These are phyloP conservation scores for Carex kokanica DNA, from an alignment of 176 grass and related monocot genomes.

Conservation along the genomic window DNA sequence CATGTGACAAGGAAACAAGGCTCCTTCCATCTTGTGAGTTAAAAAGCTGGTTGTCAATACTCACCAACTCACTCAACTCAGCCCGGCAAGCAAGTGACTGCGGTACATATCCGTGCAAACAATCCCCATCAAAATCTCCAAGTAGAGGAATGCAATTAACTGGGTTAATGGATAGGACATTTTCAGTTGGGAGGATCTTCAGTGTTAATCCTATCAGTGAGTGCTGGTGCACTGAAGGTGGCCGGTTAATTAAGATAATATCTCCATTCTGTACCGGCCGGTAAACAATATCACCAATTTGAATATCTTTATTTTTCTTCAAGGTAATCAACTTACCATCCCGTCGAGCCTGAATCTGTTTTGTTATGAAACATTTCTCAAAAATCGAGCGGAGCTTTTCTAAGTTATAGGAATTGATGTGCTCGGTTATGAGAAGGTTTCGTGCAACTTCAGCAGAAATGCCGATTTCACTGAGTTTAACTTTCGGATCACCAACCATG, in stretches of 20 bases:
- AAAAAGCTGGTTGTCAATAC: conserved; percentile 55
- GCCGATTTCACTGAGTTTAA: conserved; percentile 71
- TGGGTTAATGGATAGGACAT: conserved; percentile 71
- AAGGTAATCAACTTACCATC: conserved; percentile 48
- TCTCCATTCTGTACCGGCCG: conserved; percentile 81
- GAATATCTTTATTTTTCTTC: conserved; percentile 50
- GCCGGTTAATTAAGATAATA: conserved; percentile 81
- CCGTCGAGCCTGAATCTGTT: conserved; percentile 41
- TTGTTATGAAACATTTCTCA: conserved; percentile 45
- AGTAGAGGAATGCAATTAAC: conserved; percentile 70
- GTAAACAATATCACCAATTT: conserved; percentile 71
- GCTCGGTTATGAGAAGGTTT: conserved; percentile 57
- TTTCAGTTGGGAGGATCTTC: conserved; percentile 51
- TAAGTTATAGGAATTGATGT: conserved; percentile 60
- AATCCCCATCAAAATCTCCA: conserved; percentile 96
- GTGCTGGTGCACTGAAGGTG: conserved; percentile 90
- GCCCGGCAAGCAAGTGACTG: conserved; percentile 63
- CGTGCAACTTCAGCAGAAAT: conserved; percentile 55
- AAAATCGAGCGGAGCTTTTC: conserved; percentile 53
- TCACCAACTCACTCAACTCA: conserved; percentile 66
- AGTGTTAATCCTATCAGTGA: conserved; percentile 74
- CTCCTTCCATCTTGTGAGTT: conserved; percentile 82
- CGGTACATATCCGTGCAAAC: conserved; percentile 92
- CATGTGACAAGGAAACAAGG: conserved; percentile 79
- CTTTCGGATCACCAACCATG: conserved; percentile 90